Evolutionary conservation across 129 eudicot genomes (phyloP), one percentile per base, ranked within the genome.

Genomic region (Flaveria bidentis): DNA sequence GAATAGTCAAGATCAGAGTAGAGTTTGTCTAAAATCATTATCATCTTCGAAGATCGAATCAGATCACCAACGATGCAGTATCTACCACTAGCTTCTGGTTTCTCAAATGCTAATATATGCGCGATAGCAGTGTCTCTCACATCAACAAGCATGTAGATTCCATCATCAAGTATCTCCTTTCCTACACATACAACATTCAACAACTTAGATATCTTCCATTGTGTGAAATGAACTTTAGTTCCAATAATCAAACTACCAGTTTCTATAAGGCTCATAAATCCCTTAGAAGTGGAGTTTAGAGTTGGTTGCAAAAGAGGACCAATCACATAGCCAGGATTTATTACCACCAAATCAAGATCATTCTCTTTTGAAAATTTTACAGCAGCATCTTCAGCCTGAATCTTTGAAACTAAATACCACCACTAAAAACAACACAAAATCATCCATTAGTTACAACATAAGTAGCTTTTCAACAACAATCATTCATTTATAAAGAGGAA

Each of bases 261-360:
- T 45, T 60, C 72, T 64, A 85, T 75, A 20, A 87, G 53, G 78
- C 41, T 77, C 23, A 78, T 73, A 65, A 87, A 23, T n/a, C 44
- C 79, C 56, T 78, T 76, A 23, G 83, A 72, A 51, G 77, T 74
- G 51, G 63, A 13, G 70, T 80, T 85, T 55, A 87, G 50, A 60
- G 75, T 77, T 60, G 88, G 86, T 57, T 87, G 91, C 26, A 87
- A 79, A 18, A 84, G 7, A 82, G 91, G 91, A 72, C 91, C 91
- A 14, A 87, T 62, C 30, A 82, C 85, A 73, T 5, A 78, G 10
- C 84, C 86, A 45, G 91, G 91, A 65, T 84, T 76, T 61, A 87
- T 74, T 0, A 77, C 65, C 75, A 87, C 88, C 80, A 87, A 71
- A 52, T 87, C 88, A 33, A 84, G 30, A 20, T 72, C 76, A 52